A percentile compares a stretch with the other conserved stretches of the same genome.
phyloP scores from a whole-genome alignment of 202 grass and related monocot species.

The Setaria italica region DNA sequence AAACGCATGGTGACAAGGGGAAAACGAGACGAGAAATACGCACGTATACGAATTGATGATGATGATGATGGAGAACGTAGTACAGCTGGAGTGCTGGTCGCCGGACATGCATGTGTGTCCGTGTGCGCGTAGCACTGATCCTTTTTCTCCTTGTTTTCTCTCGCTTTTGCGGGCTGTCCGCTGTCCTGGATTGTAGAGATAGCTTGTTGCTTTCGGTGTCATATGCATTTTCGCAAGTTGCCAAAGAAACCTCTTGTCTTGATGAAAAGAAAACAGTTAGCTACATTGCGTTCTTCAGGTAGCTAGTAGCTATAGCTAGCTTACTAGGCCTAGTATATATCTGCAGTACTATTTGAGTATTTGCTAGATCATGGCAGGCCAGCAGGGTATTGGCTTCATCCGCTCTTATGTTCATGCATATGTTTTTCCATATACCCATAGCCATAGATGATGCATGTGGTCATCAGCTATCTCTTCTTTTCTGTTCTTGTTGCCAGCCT shows the following conservation, averaged over 20 bases:
- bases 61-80: conserved; percentile 19
- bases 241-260: not conserved
- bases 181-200: not conserved
- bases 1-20: conserved; percentile 51
- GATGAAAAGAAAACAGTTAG: conserved; percentile 8
- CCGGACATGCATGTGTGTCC: not conserved
- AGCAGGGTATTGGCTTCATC: not conserved
- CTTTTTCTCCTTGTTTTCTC: not conserved
- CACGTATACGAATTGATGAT: not conserved
- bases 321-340: not conserved
- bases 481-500: too few species aligned
- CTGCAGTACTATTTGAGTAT: not conserved
- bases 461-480: not conserved
- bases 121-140: not conserved
- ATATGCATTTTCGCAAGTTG: not conserved
- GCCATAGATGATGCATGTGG: not conserved
- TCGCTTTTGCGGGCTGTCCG: not conserved
- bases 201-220: conserved; percentile 33
- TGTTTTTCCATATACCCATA: not conserved
- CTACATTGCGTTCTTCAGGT: not conserved
- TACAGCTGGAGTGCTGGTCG: not conserved
- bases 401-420: not conserved
- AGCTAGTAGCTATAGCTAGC: not conserved
- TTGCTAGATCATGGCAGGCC: not conserved
- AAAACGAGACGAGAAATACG: conserved; percentile 19